phyloP scores from a whole-genome alignment of 148 eudicot species.

The Vaccinium darrowii region DNA sequence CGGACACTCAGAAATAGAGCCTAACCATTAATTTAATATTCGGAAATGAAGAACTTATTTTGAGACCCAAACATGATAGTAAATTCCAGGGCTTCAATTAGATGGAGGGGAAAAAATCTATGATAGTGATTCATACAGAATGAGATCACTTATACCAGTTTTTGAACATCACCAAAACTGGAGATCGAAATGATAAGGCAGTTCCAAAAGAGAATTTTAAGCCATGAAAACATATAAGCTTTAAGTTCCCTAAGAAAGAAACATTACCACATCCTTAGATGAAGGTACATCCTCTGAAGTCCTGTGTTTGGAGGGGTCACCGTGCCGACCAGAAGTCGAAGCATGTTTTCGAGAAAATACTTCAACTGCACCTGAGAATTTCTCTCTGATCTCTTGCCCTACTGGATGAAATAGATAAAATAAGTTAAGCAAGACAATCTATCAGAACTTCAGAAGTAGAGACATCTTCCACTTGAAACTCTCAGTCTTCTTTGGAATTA shows the following conservation, averaged over 20 bases:
- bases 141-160: constrained; percentile 6
- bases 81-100: neutral
- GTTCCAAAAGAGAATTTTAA: neutral
- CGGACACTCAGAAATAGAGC: neutral
- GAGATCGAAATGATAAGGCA: neutral
- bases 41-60: neutral
- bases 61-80: neutral
- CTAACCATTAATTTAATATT: neutral
- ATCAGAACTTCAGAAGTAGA: constrained; percentile 7
- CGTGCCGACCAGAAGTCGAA: constrained; percentile 49
- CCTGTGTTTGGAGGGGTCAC: constrained; percentile 54
- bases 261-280: constrained; percentile 75
- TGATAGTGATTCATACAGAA: neutral
- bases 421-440: neutral
- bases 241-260: neutral
- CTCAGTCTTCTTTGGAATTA: constrained; percentile 1
- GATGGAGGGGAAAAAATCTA: neutral
- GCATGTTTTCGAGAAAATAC: constrained; percentile 70
- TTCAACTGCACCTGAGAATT: constrained; percentile 79
- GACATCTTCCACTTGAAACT: neutral
- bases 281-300: constrained; percentile 61
- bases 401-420: constrained; percentile 29
- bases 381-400: constrained; percentile 77
- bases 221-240: no score
- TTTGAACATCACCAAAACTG: neutral